Evolutionary conservation across 2,329 filamentous ascomycete genomes (phyloP), one percentile per base, ranked within the genome.

Genomic region (Parasarocladium wereldwijsianum): DNA sequence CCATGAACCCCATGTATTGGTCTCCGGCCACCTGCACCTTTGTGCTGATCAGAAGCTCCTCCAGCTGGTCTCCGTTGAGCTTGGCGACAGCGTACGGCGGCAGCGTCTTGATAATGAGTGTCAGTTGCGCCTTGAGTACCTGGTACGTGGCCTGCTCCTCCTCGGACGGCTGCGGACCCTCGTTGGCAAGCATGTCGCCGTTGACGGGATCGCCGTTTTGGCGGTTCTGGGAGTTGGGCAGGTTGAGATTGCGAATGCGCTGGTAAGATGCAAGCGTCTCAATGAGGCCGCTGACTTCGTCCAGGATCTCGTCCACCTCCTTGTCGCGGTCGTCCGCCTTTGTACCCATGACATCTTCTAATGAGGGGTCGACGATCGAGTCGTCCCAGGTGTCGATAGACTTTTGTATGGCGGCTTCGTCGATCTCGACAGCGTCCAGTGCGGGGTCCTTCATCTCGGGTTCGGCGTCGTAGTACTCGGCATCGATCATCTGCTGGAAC

Each of bases 21-120:
- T 77, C 73, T 6, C 67, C 73, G 36, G 80, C 71, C 26, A 92
- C 61, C 35, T 83, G 57, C 13, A 93, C 67, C 46, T 74, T 83
- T 26, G 74, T 82, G 54, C 77, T 87, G 46, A 93, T 78, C 37
- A 82, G 76, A 27, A 93, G 60, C 34, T 85, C 80, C 17, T 76
- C 77, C n/a, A 93, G 57, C 49, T 85, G 80, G 46, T 92, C 79
- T 8, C 84, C 84, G 43, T 92, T 77, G 36, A 93, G 60, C 44
- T 90, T 87, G 5, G 85, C 76, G 15, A 93, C 79, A 2, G 80
- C 81, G 46, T 84, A 90, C 2, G 85, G 85, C 2, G 85, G 85
- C 8, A 93, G 57, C 22, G 68, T 72, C 39, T 77, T 66, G 36
- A 93, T 68, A 37, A 93, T 71, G 17, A 85, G 58, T 1, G 71